phyloP scores from a whole-genome alignment of 1,284 basidiomycete species.

The Singerocomus rubriflavus region DNA sequence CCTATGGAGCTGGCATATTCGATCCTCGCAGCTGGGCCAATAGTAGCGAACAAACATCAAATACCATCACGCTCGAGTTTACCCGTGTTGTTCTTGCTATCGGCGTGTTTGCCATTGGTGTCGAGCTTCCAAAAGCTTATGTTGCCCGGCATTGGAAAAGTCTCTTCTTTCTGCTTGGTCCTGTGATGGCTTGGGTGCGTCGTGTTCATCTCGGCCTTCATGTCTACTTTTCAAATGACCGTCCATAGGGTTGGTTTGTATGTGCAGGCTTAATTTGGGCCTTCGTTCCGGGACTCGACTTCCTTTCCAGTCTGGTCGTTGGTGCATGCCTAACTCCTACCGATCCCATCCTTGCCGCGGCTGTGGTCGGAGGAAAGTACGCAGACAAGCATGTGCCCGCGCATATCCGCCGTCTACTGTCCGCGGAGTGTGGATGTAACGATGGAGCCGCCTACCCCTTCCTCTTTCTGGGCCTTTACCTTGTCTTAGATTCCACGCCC shows the following conservation, averaged over 20 bases:
- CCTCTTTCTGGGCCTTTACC: constrained; percentile 89
- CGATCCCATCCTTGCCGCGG: constrained; percentile 89
- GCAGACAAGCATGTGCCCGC: constrained; percentile 98
- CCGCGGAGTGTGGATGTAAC: constrained; percentile 92
- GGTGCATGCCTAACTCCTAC: constrained; percentile 96
- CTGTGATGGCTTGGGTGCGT: constrained; percentile 87
- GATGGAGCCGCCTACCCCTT: constrained; percentile 97
- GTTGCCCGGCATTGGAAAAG: constrained; percentile 90
- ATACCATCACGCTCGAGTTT: constrained; percentile 84
- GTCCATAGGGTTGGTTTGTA: constrained; percentile 81
- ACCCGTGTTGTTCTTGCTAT: constrained; percentile 96
- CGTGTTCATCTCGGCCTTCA: constrained; percentile 10
- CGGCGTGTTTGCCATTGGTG: constrained; percentile 97
- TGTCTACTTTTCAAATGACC: constrained; percentile 4
- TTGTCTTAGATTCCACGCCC: constrained; percentile 66
- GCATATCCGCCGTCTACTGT: constrained; percentile 87
- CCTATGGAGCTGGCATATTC: constrained; percentile 83
- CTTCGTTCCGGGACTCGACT: constrained; percentile 82
- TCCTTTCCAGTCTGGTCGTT: constrained; percentile 84
- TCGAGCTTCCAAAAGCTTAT: constrained; percentile 92
- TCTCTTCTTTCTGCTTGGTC: constrained; percentile 81
- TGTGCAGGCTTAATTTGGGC: constrained; percentile 87
- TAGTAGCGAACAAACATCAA: constrained; percentile 48
- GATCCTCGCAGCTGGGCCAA: constrained; percentile 83
- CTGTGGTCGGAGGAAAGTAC: constrained; percentile 95